Conservation (phyloP, 2,329 filamentous ascomycete species). For the Colletotrichum zoysiae region DNA sequence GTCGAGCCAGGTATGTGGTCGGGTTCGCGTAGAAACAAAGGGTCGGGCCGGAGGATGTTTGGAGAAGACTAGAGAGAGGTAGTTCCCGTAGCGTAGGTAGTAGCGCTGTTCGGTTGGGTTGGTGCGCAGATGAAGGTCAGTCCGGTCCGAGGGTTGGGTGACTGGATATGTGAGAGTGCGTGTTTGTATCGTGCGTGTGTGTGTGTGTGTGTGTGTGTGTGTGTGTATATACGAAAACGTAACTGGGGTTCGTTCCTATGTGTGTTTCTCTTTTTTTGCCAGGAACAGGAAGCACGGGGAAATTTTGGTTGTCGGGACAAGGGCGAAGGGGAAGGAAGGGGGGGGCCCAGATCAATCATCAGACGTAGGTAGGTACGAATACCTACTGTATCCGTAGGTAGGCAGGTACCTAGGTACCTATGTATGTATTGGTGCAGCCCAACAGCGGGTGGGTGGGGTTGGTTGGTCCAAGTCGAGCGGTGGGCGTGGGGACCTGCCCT, state of each 20-base stretch:
- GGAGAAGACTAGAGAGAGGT: constrained; percentile 6
- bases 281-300: constrained; percentile 24
- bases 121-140: constrained; percentile 25
- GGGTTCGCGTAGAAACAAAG: constrained; percentile 36
- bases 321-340: neutral
- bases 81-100: constrained; percentile 27
- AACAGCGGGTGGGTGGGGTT: neutral
- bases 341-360: neutral
- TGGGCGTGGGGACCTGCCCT: neutral
- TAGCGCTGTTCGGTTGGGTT: neutral
- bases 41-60: constrained; percentile 8
- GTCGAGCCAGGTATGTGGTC: constrained; percentile 26
- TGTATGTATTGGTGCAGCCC: neutral
- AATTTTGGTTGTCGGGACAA: constrained; percentile 42
- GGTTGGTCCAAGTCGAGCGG: too few species aligned
- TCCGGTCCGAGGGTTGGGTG: constrained; percentile 15
- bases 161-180: neutral
- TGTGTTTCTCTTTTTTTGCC: constrained; percentile 26
- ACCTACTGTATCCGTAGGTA: too few species aligned
- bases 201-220: neutral
- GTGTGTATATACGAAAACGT: neutral
- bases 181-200: neutral
- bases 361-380: neutral
- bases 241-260: constrained; percentile 12
- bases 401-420: too few species aligned